phyloP scores from a whole-genome alignment of 2,329 filamentous ascomycete genomes.

The Fusarium aywerte region DNA sequence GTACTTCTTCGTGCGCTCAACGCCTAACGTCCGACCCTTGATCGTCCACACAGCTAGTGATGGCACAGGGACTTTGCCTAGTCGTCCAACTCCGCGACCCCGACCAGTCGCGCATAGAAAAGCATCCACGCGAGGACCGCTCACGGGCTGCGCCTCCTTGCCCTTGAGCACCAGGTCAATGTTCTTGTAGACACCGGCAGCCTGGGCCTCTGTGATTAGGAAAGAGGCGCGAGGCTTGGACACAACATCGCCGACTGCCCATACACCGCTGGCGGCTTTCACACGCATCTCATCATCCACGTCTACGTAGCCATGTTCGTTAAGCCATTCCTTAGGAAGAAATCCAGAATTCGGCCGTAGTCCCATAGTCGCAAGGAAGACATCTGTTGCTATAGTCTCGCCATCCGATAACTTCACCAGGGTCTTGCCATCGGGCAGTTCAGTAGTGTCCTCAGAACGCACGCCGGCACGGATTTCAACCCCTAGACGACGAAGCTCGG shows the following conservation, averaged over 20 bases:
- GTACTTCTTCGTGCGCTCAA: constrained; percentile 58
- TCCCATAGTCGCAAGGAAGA: constrained; percentile 68
- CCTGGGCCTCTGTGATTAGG: constrained; percentile 69
- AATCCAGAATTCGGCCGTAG: constrained; percentile 66
- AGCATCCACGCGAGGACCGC: constrained; percentile 61
- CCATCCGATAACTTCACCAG: constrained; percentile 60
- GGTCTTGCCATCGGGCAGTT: constrained; percentile 57
- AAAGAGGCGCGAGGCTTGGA: constrained; percentile 65
- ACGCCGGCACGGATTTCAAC: constrained; percentile 60
- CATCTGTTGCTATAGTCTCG: constrained; percentile 61
- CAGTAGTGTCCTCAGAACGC: constrained; percentile 53
- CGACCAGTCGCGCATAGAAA: constrained; percentile 62
- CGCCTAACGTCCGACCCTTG: constrained; percentile 63
- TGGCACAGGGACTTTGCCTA: constrained; percentile 60
- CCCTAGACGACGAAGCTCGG: constrained; percentile 64
- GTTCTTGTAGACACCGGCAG: constrained; percentile 64
- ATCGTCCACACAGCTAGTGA: constrained; percentile 62
- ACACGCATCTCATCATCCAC: constrained; percentile 64
- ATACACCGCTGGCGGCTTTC: constrained; percentile 57
- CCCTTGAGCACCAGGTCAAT: constrained; percentile 60
- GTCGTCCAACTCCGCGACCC: constrained; percentile 61
- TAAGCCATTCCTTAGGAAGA: constrained; percentile 58
- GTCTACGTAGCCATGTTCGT: constrained; percentile 57
- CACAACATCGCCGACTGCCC: constrained; percentile 66
- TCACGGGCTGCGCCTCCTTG: constrained; percentile 57